Evolutionary conservation across 139 green algal genomes (phyloP), one percentile per base, ranked within the genome.

Genomic region (Chara braunii): DNA sequence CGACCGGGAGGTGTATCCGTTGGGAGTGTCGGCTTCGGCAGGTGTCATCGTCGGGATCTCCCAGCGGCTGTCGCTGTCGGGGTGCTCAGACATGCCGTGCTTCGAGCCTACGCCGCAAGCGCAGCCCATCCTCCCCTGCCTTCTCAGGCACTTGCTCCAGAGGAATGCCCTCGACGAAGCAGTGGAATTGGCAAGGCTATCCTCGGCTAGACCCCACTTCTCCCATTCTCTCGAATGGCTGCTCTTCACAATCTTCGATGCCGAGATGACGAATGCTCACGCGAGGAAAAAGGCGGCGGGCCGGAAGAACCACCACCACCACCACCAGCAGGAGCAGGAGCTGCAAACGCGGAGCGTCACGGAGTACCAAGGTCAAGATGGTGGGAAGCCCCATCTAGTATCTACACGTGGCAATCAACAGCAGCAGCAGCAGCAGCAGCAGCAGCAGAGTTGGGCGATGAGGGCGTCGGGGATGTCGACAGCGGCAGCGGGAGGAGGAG

Each of bases 201-300:
- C 35, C 40, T 64, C 22, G 24, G 51, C 3, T 24, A 86, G 82
- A 0, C 86, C 85, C 0, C 84, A 95, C 74, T 95, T 96, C 70
- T 73, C 79, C 0, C 74, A 86, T 31, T 94, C 87, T 12, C 75
- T 97, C 50, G 91, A 97, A 76, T 97, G 91, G 91, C 82, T 97
- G 61, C 80, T 97, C 7, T 96, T 95, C 82, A 95, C 88, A 0
- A 69, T 89, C 0, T 81, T 97, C 45, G 88, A 96, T 37, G 61
- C 83, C 23, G 81, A 97, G 1, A 75, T 80, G 35, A 24, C 37
- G 5, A 45, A 32, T 28, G 26, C 14, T 40, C 3, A 24, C 6
- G 37, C 28, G 8, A 22, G 8, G n/a, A 26, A 43, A 29, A 73
- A 45, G 37, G 28, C 36, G 11, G 62, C 22, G 8, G 24, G 2